Percentiles rank a stretch among this genome's conserved stretches.
These are phyloP conservation scores for Truncatella angustata DNA, from an alignment of 2,329 filamentous ascomycete genomes.

Conservation along the genomic window DNA sequence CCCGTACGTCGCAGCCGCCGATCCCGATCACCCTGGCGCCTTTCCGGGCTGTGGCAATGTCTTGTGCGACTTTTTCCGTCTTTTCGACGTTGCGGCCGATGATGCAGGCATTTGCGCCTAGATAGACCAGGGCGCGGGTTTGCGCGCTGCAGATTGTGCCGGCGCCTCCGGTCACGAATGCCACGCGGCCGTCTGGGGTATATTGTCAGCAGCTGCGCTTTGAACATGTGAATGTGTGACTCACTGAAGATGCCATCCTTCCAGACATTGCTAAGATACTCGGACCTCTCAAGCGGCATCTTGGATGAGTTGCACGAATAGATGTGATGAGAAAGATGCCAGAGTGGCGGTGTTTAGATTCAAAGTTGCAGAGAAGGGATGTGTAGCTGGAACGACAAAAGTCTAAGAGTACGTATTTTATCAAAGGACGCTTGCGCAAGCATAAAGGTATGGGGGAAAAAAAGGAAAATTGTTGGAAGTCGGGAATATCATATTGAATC, in stretches of 20 bases:
- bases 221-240: constrained; percentile 18
- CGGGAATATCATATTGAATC: too few relatives aligned
- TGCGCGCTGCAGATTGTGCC: constrained; percentile 94
- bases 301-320: constrained; percentile 15
- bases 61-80: constrained; percentile 75
- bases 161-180: constrained; percentile 93
- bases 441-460: too few relatives aligned
- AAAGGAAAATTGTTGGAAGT: too few relatives aligned
- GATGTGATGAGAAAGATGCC: neutral
- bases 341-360: neutral
- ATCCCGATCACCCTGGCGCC: constrained; percentile 87
- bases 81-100: constrained; percentile 87
- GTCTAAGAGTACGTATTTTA: too few relatives aligned
- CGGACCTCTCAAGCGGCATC: constrained; percentile 69
- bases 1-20: constrained; percentile 75
- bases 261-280: constrained; percentile 83
- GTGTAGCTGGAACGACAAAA: too few relatives aligned
- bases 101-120: constrained; percentile 93
- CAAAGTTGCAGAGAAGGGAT: too few relatives aligned
- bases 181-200: constrained; percentile 72
- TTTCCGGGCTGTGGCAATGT: constrained; percentile 74
- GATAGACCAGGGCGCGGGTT: constrained; percentile 83
- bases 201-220: neutral
- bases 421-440: too few relatives aligned
- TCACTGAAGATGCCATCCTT: constrained; percentile 82